phyloP scores from a whole-genome alignment of 108 stramenopile genomes.

The Parmales sp. region DNA sequence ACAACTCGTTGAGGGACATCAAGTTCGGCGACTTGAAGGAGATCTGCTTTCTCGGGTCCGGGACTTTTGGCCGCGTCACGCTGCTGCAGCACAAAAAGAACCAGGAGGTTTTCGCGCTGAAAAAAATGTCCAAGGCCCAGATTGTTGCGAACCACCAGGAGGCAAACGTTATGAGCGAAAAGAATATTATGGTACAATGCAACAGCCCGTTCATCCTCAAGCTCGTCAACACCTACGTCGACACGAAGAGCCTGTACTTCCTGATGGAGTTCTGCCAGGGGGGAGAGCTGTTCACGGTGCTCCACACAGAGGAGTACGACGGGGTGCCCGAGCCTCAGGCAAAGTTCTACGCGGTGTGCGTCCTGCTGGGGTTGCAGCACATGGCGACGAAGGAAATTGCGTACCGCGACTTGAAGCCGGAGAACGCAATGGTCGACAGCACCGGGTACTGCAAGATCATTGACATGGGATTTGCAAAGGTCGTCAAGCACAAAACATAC shows the following conservation, averaged over 20 bases:
- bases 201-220: conserved; percentile 88
- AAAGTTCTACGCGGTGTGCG: conserved; percentile 40
- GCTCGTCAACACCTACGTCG: conserved; percentile 69
- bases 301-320: conserved; percentile 36
- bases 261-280: conserved; percentile 66
- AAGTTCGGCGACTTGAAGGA: conserved; percentile 27
- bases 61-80: conserved; percentile 91
- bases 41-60: conserved; percentile 69
- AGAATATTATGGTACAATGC: conserved; percentile 67
- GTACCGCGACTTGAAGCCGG: conserved; percentile 92
- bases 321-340: conserved; percentile 38
- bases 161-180: conserved; percentile 56
- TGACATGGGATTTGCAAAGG: conserved; percentile 86
- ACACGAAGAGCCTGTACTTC: conserved; percentile 71
- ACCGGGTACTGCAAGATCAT: conserved; percentile 78
- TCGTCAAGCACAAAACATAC: conserved; percentile 68
- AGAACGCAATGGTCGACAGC: conserved; percentile 79
- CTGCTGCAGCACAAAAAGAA: conserved; percentile 42
- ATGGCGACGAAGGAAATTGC: conserved; percentile 62
- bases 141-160: conserved; percentile 51
- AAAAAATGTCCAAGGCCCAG: conserved; percentile 55
- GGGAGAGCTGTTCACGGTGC: conserved; percentile 42
- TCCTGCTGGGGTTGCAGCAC: conserved; percentile 34
- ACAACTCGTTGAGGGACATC: conserved; percentile 16
- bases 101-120: conserved; percentile 36